phyloP scores from a whole-genome alignment of 2,329 filamentous ascomycete genomes.

The Kalmusia sp. region DNA sequence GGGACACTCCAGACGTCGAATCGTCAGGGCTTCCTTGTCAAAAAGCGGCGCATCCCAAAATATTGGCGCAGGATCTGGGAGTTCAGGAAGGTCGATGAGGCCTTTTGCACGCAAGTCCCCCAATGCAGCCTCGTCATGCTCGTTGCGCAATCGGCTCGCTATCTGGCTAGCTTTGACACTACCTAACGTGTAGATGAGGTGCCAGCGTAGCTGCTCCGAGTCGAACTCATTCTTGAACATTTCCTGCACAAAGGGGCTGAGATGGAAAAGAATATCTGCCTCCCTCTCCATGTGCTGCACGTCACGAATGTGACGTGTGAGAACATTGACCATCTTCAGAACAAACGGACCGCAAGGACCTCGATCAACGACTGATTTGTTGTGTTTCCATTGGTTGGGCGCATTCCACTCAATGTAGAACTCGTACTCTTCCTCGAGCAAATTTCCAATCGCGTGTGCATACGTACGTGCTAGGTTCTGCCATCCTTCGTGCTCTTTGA shows the following conservation, averaged over 20 bases:
- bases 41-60: background rate
- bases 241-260: background rate
- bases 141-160: background rate
- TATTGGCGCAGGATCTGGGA: background rate
- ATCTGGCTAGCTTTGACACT: background rate
- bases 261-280: background rate
- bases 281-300: background rate
- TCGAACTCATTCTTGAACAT: background rate
- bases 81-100: background rate
- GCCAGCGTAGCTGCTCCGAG: background rate
- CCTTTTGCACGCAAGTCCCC: background rate
- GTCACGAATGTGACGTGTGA: background rate
- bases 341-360: slow-evolving; percentile 32
- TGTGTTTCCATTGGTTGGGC: slow-evolving; percentile 22
- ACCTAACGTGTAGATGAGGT: background rate
- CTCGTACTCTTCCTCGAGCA: slow-evolving; percentile 21
- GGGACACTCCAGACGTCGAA: background rate
- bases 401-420: slow-evolving; percentile 5
- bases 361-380: slow-evolving; percentile 10
- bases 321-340: slow-evolving; percentile 17
- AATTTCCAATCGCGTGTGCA: slow-evolving; percentile 11
- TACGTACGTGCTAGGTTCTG: slow-evolving; percentile 3
- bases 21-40: background rate
- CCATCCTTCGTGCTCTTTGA: background rate
- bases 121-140: background rate